Base-by-base conservation (phyloP, 495 filamentous ascomycete genomes). In the Neurospora discreta region DNA sequence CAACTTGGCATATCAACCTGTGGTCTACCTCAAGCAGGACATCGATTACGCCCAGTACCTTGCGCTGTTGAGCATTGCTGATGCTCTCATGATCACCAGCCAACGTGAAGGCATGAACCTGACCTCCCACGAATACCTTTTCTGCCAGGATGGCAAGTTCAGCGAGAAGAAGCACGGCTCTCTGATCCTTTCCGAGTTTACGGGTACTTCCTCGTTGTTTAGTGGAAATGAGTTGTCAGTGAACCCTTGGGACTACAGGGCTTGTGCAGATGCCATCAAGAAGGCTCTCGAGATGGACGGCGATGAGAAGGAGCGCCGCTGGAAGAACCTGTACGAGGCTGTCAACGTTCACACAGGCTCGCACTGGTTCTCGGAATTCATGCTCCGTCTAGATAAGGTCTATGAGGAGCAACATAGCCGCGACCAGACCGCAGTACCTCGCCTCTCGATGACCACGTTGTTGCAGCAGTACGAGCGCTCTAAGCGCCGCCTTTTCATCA, bases 31-130 rank as follows among this genome's bases (percentile, higher is more conserved):
- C 23, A 93, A 96, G 81, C 94, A 98, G 80, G 94, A 98, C 75
- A 92, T 98, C 72, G 89, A 90, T 41, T 97, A 95, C 76, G 82
- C 91, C 1, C 93, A 97, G 74, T 98, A 97, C 73, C 88, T 98
- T 8, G 94, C 94, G 8, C 84, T 98, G 20, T 86, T 97, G 52
- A 91, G 91, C 20, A 90, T 95, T 33, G 94, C 94, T 4, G 93
- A 97, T 81, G 92, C 90, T 26, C 84, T 98, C 39, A 94, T 97
- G 88, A 94, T 98, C 77, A 93, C 94, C 7, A 94, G 91, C 78
- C 88, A 97, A 70, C 92, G 94, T 68, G 94, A 97, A 77, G 94
- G 94, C 52, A 98, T 97, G 94, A 97, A 97, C 76, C 81, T 98
- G 43, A 96, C 94, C 8, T 91, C 89, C 65, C 94, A 97, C 77